Conservation (phyloP, 306 rosid species). For the Heteromeles arbutifolia region DNA sequence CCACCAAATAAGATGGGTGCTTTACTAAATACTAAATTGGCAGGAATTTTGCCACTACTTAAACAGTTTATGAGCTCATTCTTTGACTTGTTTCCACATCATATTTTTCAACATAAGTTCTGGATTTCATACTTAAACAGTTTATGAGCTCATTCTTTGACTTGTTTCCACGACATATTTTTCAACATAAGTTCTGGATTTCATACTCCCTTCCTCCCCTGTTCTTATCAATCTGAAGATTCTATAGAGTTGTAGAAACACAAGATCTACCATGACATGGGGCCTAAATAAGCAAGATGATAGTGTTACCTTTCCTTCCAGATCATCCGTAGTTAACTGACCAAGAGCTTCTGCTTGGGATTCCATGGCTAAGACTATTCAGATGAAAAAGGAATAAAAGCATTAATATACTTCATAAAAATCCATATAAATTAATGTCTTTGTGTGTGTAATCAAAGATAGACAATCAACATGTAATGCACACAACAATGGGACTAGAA, state of each 20-base stretch:
- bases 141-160: neutral
- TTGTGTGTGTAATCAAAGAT: neutral
- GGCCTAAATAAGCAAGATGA: neutral
- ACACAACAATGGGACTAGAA: neutral
- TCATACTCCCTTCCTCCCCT: neutral
- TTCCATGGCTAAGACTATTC: conserved; percentile 85
- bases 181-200: neutral
- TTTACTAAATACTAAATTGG: neutral
- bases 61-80: neutral
- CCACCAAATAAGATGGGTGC: neutral
- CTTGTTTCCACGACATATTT: neutral
- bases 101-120: neutral
- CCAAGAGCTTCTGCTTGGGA: conserved; percentile 97
- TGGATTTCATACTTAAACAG: neutral
- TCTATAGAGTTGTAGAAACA: neutral
- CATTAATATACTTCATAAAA: neutral
- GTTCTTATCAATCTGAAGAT: neutral
- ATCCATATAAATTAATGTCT: neutral
- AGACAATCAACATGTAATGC: neutral
- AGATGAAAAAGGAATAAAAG: conserved; percentile 19
- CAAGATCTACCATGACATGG: neutral
- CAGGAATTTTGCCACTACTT: neutral
- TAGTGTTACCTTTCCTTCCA: conserved; percentile 71
- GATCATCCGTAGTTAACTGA: conserved; percentile 82
- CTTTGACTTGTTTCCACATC: neutral